Evolutionary conservation across 2,329 filamentous ascomycete genomes (phyloP), one percentile per base, ranked within the genome.

Genomic region (Drechslerella coelobrocha): DNA sequence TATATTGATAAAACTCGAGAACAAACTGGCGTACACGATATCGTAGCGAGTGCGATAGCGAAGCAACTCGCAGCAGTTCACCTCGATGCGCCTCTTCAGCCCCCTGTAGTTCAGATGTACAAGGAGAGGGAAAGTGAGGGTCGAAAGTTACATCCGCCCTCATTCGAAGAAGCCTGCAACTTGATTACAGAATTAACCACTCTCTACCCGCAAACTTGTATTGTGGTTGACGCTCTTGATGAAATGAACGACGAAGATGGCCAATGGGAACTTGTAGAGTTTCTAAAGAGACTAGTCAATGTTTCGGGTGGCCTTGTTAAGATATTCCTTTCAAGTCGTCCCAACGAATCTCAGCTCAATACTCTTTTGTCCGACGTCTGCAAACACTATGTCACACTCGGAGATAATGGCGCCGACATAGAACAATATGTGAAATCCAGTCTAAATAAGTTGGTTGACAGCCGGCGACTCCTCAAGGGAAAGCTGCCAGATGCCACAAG

Each of bases 1-100:
- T 79, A 79, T 73, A 78, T 77, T 73, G 77, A 77, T 41, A 73
- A 41, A 59, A 8, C n/a, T 56, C 72, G 4, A 75, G 76, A 7
- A 68, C 73, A 39, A 78, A 12, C 75, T 78, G 5, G 57, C 75
- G 1, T 73, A 72, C 1, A 74, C 79, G n/a, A 71, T 80, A 1
- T 76, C 73, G 45, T 78, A 68, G 2, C 45, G 74, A 1, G 17
- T 74, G 9, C 34, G 12, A 39, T 39, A 39, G 34, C 34, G 12
- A 73, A 75, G 43, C 74, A 75, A 55, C 66, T 75, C 17, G 72
- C 72, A 1, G 6, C 52, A 1, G 4, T 60, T 24, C 19, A 9
- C 12, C 34, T 31, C 6, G 34, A 34, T 43, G 2, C 19, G 26
- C 43, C 37, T 10, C 41, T 72, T 12, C 59, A 72, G 23, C 53